Evolutionary conservation across 2,329 filamentous ascomycete genomes (phyloP).

Genomic region (Massarina eburnea): DNA sequence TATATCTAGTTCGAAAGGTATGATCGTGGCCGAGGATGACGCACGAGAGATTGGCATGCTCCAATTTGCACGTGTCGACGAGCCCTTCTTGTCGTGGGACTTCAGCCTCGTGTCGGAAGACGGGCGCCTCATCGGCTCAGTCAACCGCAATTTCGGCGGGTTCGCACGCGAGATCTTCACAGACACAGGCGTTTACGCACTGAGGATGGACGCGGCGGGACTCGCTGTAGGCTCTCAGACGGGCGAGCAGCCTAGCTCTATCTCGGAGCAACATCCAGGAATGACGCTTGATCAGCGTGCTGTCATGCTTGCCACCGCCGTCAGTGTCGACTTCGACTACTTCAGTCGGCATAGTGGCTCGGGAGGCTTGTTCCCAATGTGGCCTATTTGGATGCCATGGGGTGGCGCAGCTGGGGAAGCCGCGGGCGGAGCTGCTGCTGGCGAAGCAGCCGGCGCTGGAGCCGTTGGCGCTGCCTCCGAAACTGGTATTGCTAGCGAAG

Average conservation of each 20-base stretch:
- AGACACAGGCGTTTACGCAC: constrained; percentile 65
- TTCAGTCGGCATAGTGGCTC: constrained; percentile 62
- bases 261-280: constrained; percentile 36
- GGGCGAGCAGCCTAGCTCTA: constrained; percentile 42
- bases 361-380: constrained; percentile 47
- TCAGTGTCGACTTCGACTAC: constrained; percentile 68
- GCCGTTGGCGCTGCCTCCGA: constrained; percentile 46
- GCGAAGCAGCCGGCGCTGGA: constrained; percentile 39
- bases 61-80: constrained; percentile 65
- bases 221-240: constrained; percentile 43
- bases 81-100: constrained; percentile 66
- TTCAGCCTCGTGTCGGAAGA: constrained; percentile 60
- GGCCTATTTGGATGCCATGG: constrained; percentile 55
- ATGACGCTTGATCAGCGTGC: constrained; percentile 69
- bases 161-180: constrained; percentile 67
- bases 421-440: constrained; percentile 43
- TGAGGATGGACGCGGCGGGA: constrained; percentile 64
- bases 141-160: constrained; percentile 65
- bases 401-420: constrained; percentile 42
- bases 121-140: constrained; percentile 57
- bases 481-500: constrained; percentile 50
- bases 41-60: constrained; percentile 49
- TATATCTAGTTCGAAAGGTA: constrained; percentile 52
- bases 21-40: constrained; percentile 44
- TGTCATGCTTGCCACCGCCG: constrained; percentile 66